phyloP scores from a whole-genome alignment of 768 basidiomycete species.

The Tubosaeta sp. region DNA sequence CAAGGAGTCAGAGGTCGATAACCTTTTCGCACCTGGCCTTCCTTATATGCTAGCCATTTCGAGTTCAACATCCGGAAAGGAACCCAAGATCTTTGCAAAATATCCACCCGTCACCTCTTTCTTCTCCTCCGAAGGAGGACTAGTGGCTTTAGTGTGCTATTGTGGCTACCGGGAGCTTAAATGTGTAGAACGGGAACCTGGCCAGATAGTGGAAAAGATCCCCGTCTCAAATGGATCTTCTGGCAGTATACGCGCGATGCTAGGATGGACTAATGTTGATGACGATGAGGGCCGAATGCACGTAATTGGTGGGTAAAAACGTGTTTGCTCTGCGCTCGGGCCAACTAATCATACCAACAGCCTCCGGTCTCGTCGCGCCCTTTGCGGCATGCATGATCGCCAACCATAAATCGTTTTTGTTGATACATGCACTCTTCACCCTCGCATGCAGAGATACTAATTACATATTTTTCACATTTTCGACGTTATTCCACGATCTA shows the following conservation, averaged over 20 bases:
- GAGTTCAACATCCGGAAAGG: slow-evolving; percentile 9
- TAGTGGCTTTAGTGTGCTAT: background rate
- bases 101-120: background rate
- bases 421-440: slow-evolving; percentile 11
- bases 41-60: slow-evolving; percentile 3
- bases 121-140: too few relatives aligned
- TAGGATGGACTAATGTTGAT: too few relatives aligned
- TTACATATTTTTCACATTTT: background rate
- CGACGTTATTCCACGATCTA: too few relatives aligned
- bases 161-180: background rate
- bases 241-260: background rate
- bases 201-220: background rate
- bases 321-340: too few relatives aligned
- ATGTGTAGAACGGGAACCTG: too few relatives aligned
- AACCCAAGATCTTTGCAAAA: too few relatives aligned
- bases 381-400: slow-evolving; percentile 2
- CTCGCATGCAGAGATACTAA: slow-evolving; percentile 1
- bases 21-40: slow-evolving; percentile 14
- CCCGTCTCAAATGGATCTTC: background rate
- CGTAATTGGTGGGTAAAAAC: background rate
- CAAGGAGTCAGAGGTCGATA: slow-evolving; percentile 6
- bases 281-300: slow-evolving; percentile 2
- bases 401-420: slow-evolving; percentile 3
- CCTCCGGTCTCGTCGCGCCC: background rate
- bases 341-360: background rate